Conservation (phyloP, 1,139 yeast genomes). For the Yamadazyma siamensis region DNA sequence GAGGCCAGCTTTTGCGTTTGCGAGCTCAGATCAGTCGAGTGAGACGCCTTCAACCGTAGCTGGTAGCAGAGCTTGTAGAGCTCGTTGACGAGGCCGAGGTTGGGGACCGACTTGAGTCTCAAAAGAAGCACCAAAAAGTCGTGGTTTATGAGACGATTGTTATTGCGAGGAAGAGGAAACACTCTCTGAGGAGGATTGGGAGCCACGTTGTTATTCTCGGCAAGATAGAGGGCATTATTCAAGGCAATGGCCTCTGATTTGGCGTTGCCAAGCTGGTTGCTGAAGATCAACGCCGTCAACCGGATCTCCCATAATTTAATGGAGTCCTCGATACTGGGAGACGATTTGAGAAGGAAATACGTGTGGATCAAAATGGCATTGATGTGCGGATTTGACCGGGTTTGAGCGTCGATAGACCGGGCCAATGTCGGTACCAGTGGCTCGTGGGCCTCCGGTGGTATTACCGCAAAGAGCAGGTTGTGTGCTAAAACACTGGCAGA, state of each 20-base stretch:
- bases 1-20: too few relatives aligned
- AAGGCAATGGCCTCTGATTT: slow-evolving; percentile 37
- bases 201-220: slow-evolving; percentile 24
- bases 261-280: slow-evolving; percentile 27
- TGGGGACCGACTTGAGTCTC: slow-evolving; percentile 38
- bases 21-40: slow-evolving; percentile 2
- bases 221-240: slow-evolving; percentile 33
- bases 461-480: slow-evolving; percentile 2
- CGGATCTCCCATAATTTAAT: slow-evolving; percentile 40
- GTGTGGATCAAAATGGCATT: slow-evolving; percentile 7
- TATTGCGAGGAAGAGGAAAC: slow-evolving; percentile 39
- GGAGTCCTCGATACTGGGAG: slow-evolving; percentile 6
- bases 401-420: not conserved
- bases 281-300: slow-evolving; percentile 28
- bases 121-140: slow-evolving; percentile 25
- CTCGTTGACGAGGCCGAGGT: slow-evolving; percentile 34
- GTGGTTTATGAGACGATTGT: slow-evolving; percentile 19
- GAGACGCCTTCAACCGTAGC: slow-evolving; percentile 20
- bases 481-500: slow-evolving; percentile 3
- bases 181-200: slow-evolving; percentile 11
- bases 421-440: not conserved
- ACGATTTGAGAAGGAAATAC: slow-evolving; percentile 13
- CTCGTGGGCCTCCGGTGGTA: not conserved
- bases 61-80: slow-evolving; percentile 41
- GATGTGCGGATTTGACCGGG: not conserved